These are phyloP conservation scores for Fusarium anthophilum DNA, from an alignment of 2,329 filamentous ascomycete species.

Conservation along the genomic window DNA sequence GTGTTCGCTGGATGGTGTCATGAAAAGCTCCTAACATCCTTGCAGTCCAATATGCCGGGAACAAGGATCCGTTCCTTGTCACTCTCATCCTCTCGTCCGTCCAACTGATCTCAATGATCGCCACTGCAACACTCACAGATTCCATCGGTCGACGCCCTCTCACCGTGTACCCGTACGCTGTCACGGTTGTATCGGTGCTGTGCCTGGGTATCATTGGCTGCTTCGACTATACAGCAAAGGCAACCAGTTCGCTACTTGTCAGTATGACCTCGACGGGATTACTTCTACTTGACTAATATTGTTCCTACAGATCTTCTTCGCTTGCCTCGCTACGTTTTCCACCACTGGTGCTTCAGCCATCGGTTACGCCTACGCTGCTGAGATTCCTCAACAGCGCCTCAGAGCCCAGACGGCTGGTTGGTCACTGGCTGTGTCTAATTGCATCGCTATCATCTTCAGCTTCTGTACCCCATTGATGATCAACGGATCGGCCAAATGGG, in stretches of 20 bases:
- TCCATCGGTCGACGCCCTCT: not conserved
- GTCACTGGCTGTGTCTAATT: not conserved
- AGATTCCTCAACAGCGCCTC: not conserved
- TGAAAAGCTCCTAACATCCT: not conserved
- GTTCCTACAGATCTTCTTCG: not conserved
- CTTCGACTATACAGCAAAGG: not conserved
- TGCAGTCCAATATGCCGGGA: not conserved
- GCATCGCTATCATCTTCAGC: not conserved
- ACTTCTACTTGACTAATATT: not conserved
- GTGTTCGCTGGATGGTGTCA: accelerated
- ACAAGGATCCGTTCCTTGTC: not conserved
- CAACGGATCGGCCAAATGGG: not conserved
- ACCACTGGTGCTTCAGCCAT: not conserved
- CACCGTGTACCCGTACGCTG: not conserved
- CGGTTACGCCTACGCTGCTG: not conserved
- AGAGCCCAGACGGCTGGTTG: not conserved
- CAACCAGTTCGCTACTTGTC: not conserved
- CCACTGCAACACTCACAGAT: not conserved
- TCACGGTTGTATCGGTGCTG: not conserved
- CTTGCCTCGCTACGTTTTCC: not conserved
- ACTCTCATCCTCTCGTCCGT: not conserved
- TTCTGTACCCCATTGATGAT: not conserved
- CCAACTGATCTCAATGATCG: not conserved
- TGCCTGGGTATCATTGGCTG: not conserved
- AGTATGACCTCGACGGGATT: not conserved